These are phyloP conservation scores for Botrytis porri DNA, from an alignment of 2,329 filamentous ascomycete genomes.

Conservation along the genomic window DNA sequence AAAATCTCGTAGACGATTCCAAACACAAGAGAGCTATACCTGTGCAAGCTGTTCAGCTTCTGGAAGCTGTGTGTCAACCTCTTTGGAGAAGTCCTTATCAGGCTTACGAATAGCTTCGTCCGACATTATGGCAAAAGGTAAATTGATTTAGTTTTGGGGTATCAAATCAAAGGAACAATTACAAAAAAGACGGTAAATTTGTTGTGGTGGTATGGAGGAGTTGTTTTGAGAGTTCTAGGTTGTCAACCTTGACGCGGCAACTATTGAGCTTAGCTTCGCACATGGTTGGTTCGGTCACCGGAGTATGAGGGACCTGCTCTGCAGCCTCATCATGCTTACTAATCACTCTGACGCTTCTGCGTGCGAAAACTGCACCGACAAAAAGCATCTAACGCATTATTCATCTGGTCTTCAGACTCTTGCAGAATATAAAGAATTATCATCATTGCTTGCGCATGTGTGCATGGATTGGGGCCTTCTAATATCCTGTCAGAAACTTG, in stretches of 20 bases:
- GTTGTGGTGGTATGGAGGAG: not conserved
- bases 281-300: not conserved
- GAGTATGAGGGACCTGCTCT: not conserved
- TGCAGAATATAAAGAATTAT: not conserved
- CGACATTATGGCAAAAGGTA: constrained; percentile 35
- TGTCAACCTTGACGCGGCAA: constrained; percentile 22
- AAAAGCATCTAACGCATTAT: not conserved
- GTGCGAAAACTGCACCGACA: not conserved
- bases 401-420: not conserved
- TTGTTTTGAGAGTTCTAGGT: constrained; percentile 18
- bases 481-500: not conserved
- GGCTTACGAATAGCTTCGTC: constrained; percentile 48
- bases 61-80: constrained; percentile 86
- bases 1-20: not conserved
- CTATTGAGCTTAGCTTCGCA: constrained; percentile 15
- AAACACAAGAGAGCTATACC: constrained; percentile 48
- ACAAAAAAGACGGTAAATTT: not conserved
- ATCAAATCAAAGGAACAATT: constrained; percentile 1
- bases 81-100: constrained; percentile 98
- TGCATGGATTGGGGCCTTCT: not conserved
- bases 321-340: constrained; percentile 2
- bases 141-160: not conserved
- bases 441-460: not conserved
- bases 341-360: not conserved
- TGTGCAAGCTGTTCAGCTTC: constrained; percentile 88